These are phyloP conservation scores for Bathelium albidoporum DNA, from an alignment of 495 filamentous ascomycete species.

Conservation along the genomic window DNA sequence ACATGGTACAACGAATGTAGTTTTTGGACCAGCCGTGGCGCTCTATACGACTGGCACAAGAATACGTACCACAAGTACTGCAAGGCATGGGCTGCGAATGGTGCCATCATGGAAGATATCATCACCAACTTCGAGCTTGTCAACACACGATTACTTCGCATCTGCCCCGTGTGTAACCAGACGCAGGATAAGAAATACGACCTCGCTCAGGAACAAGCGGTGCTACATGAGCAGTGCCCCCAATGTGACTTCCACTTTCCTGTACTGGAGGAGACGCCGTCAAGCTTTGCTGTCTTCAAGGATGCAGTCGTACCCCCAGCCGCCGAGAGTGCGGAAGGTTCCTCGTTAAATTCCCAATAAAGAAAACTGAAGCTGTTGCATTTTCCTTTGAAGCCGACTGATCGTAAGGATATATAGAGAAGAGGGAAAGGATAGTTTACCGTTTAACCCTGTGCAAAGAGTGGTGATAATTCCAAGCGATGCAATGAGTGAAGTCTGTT, in stretches of 20 bases:
- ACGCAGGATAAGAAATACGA: background rate
- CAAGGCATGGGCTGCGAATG: background rate
- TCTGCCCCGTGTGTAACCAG: background rate
- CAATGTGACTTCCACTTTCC: background rate
- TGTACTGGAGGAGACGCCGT: background rate
- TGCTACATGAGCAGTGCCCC: background rate
- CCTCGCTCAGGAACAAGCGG: background rate
- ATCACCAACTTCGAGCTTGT: constrained; percentile 1
- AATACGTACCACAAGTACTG: background rate
- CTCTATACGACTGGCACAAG: background rate
- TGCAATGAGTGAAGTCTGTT: too few species aligned
- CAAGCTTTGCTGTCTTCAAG: constrained; percentile 1
- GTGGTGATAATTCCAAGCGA: background rate
- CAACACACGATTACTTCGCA: background rate
- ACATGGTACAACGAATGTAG: background rate
- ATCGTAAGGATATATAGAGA: background rate
- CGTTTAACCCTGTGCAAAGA: background rate
- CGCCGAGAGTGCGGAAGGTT: background rate
- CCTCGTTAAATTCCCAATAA: background rate
- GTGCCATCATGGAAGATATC: background rate
- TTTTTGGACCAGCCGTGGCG: background rate
- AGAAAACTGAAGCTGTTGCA: background rate
- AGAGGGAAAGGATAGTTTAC: background rate
- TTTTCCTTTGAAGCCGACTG: background rate
- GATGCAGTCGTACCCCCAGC: background rate